A percentile compares a stretch with the other conserved stretches of the same genome.
phyloP scores from a whole-genome alignment of 2,329 filamentous ascomycete species.

The Alternaria angustiovoidea region DNA sequence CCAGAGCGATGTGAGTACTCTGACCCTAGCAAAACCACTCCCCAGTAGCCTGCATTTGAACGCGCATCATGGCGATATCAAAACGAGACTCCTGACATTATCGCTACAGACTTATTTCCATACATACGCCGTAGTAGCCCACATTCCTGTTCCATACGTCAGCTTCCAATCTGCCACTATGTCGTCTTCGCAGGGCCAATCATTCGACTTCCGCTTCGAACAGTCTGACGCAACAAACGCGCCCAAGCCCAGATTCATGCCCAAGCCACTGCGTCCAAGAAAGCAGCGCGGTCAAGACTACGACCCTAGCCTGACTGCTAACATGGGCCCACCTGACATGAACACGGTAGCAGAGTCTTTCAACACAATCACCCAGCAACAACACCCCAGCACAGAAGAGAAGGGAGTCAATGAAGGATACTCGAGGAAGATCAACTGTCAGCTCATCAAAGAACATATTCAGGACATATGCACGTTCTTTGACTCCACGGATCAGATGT shows the following conservation, averaged over 20 bases:
- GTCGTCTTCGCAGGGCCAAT: neutral
- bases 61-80: neutral
- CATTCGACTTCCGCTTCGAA: neutral
- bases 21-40: neutral
- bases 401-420: neutral
- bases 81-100: neutral
- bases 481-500: neutral
- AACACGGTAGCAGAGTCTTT: neutral
- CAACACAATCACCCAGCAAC: neutral
- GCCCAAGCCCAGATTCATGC: neutral
- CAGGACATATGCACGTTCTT: neutral
- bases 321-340: neutral
- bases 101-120: neutral
- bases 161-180: neutral
- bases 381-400: neutral
- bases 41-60: neutral
- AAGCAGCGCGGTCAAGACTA: neutral
- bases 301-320: neutral
- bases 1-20: neutral
- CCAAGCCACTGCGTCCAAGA: neutral
- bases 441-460: neutral
- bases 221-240: neutral
- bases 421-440: neutral
- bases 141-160: neutral
- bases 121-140: neutral